Conservation (phyloP, 805 yeast genomes). For the Wickerhamiella shivajii region DNA sequence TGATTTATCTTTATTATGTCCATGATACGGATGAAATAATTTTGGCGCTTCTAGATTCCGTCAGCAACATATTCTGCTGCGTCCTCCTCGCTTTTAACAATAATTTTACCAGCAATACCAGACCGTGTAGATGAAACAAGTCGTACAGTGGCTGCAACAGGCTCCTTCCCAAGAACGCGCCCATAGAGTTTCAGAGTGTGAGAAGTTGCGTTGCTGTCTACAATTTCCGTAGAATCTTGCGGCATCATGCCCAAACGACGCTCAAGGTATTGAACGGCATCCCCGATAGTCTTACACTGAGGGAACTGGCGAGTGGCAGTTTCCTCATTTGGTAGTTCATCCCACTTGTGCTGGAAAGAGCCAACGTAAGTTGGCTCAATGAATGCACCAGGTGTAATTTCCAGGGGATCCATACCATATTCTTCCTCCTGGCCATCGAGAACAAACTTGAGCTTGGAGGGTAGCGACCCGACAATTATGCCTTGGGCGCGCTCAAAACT, state of each 20-base stretch:
- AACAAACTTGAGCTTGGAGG: slow-evolving; percentile 55
- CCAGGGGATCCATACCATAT: slow-evolving; percentile 74
- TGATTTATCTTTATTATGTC: too few species aligned
- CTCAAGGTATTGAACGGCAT: slow-evolving; percentile 41
- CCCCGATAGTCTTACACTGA: slow-evolving; percentile 33
- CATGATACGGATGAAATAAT: too few species aligned
- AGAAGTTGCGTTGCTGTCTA: slow-evolving; percentile 35
- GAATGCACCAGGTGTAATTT: slow-evolving; percentile 67
- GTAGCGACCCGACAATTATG: slow-evolving; percentile 33
- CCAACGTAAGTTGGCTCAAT: slow-evolving; percentile 64
- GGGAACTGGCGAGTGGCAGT: slow-evolving; percentile 55
- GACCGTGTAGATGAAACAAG: slow-evolving; percentile 30
- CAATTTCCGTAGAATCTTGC: slow-evolving; percentile 56
- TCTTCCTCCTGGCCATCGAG: slow-evolving; percentile 81
- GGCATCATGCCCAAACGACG: slow-evolving; percentile 49
- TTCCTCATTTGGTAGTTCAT: slow-evolving; percentile 47
- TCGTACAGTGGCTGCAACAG: slow-evolving; percentile 30
- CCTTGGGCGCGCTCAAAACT: slow-evolving; percentile 49
- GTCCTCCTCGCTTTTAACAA: slow-evolving; percentile 31
- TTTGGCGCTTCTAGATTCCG: too few species aligned
- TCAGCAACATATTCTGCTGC: slow-evolving; percentile 38
- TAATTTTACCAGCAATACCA: slow-evolving; percentile 34
- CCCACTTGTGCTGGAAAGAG: slow-evolving; percentile 58
- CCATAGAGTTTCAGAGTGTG: slow-evolving; percentile 77
- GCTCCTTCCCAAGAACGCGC: slow-evolving; percentile 38